Percentiles rank a stretch among this genome's conserved stretches.
These are phyloP conservation scores for Penicillium sp. DNA, from an alignment of 2,329 filamentous ascomycete species.

Conservation along the genomic window DNA sequence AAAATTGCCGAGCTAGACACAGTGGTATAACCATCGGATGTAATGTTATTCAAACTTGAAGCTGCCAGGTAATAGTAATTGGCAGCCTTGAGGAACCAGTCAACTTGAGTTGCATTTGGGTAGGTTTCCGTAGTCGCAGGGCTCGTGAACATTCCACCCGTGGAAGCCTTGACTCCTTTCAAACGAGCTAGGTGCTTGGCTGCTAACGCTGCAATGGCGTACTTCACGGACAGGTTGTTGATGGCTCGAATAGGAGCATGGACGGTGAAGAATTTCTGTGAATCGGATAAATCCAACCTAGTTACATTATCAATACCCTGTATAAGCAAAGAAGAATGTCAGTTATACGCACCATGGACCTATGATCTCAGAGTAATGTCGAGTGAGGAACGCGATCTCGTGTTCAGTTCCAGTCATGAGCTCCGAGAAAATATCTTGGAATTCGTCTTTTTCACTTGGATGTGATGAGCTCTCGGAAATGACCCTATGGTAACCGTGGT, in stretches of 20 bases:
- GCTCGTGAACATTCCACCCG: slow-evolving; percentile 26
- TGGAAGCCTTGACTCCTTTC: slow-evolving; percentile 28
- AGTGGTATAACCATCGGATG: slow-evolving; percentile 30
- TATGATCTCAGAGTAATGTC: slow-evolving; percentile 38
- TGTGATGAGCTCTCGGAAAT: slow-evolving; percentile 19
- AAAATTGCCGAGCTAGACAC: slow-evolving; percentile 32
- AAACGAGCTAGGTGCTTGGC: slow-evolving; percentile 41
- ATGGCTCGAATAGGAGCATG: slow-evolving; percentile 40
- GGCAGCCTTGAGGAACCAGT: slow-evolving; percentile 60
- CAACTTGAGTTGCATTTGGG: slow-evolving; percentile 47
- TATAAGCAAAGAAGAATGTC: background rate
- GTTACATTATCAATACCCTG: slow-evolving; percentile 11
- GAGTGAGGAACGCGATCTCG: slow-evolving; percentile 39
- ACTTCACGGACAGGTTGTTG: slow-evolving; percentile 34
- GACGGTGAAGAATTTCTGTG: slow-evolving; percentile 39
- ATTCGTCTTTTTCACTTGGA: slow-evolving; percentile 29
- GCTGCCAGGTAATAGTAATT: slow-evolving; percentile 61
- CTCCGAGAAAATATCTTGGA: slow-evolving; percentile 38
- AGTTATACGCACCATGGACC: slow-evolving; percentile 33
- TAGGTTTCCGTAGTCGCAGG: slow-evolving; percentile 54
- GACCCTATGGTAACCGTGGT: slow-evolving; percentile 1
- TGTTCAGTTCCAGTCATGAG: slow-evolving; percentile 39
- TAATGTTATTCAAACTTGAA: slow-evolving; percentile 47
- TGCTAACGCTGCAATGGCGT: slow-evolving; percentile 38
- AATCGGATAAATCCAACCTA: slow-evolving; percentile 42